Base-by-base conservation (phyloP, 371 early-diverging fungal species). In the Saksenaea oblongispora region DNA sequence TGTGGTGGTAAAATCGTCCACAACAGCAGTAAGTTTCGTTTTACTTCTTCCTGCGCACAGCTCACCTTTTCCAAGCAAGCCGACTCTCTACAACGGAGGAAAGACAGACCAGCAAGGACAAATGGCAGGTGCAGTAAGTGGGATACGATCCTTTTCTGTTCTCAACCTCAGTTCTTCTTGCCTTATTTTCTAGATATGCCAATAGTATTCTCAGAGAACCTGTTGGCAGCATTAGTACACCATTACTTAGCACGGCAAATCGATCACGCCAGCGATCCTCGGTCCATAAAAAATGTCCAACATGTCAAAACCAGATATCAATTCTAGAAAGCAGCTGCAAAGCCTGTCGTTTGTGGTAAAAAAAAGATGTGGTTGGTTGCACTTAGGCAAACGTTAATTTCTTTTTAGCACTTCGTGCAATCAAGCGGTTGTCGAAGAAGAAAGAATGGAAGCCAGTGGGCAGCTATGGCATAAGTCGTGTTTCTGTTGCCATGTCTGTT, bases 1-100 rank as follows among this genome's bases (percentile, higher is more conserved):
- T 87, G 87, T 63, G 85, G 87, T 37, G 87, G 87, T 18, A 71
- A 80, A 37, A 71, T 82, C 55, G 85, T 87, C 36, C 77, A 84
- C 84, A 77, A 59, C 24, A 47, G 51, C 51, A 22, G 51, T 47
- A 47, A 47, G 51, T 22, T 22, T 22, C 5, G 17, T 14, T 5
- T 44, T 22, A 47, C 9, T 4, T 34, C 31, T 34, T 26, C 9
- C 24, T 5, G 15, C 27, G n/a, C 36, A 59, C 18, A 8, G 36
- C 2, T 69, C 1, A 82, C 76, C 59, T 75, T 80, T 57, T 78
- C 75, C 35, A 72, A 75, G 44, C 65, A 77, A 5, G 37, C 22
- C 51, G 51, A 18, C 57, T 28, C 11, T 47, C 24, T 10, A 22
- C 11, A 17, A 9, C 51, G 51, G 51, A 47, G 22, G 51, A 78